Evolutionary conservation across 768 basidiomycete genomes (phyloP).

Genomic region (Asterophora lycoperdoides): DNA sequence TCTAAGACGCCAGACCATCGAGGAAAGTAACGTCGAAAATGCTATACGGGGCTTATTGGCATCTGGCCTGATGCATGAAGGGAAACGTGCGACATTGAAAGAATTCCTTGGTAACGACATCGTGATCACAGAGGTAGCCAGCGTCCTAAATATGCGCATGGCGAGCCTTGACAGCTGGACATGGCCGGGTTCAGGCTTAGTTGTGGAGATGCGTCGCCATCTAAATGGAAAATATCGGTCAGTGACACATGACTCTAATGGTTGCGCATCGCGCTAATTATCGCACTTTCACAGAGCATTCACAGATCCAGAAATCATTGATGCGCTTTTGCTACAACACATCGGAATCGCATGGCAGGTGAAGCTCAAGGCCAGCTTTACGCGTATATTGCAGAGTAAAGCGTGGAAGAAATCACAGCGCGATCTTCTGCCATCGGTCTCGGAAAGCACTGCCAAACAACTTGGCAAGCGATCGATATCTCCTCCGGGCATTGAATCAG

Average conservation of each 20-base stretch:
- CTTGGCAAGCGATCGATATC: too few species aligned
- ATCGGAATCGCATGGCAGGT: slow-evolving; percentile 41
- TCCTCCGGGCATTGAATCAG: slow-evolving; percentile 20
- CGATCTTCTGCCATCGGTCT: slow-evolving; percentile 12
- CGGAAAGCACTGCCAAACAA: slow-evolving; percentile 18
- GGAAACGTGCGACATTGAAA: slow-evolving; percentile 35
- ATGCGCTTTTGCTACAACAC: slow-evolving; percentile 41
- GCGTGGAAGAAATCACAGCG: slow-evolving; percentile 30
- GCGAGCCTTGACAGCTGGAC: slow-evolving; percentile 37
- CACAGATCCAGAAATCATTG: slow-evolving; percentile 44
- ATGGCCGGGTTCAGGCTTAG: slow-evolving; percentile 39
- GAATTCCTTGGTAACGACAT: slow-evolving; percentile 37
- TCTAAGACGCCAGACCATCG: slow-evolving; percentile 25
- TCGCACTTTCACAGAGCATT: slow-evolving; percentile 32
- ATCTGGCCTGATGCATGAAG: slow-evolving; percentile 35
- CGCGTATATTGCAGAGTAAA: slow-evolving; percentile 28
- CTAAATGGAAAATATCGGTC: slow-evolving; percentile 47
- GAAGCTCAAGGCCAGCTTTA: slow-evolving; percentile 29
- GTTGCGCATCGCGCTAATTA: background rate
- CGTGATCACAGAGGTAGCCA: slow-evolving; percentile 38
- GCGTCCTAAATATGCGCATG: slow-evolving; percentile 43
- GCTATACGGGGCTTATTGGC: slow-evolving; percentile 34
- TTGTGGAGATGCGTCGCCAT: slow-evolving; percentile 42
- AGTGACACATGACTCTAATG: background rate
- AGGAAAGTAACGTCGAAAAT: slow-evolving; percentile 21